These are phyloP conservation scores for Chaetoscypha palmicola DNA, from an alignment of 2,329 filamentous ascomycete species.

Conservation along the genomic window DNA sequence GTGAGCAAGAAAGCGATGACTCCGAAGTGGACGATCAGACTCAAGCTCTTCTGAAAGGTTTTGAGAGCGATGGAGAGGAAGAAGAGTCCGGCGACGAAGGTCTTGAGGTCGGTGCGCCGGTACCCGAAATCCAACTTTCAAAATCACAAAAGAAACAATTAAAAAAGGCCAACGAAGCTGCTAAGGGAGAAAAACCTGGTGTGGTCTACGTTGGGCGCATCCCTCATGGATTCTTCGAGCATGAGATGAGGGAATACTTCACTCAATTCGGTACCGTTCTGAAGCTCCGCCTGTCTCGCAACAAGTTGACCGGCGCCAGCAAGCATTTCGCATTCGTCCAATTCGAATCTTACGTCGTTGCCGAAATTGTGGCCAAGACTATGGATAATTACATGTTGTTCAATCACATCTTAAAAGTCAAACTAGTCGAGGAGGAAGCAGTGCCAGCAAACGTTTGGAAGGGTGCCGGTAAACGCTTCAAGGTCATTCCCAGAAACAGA, in stretches of 20 bases:
- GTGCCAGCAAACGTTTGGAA: conserved; percentile 80
- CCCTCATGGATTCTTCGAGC: conserved; percentile 94
- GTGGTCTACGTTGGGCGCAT: conserved; percentile 87
- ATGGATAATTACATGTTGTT: conserved; percentile 98
- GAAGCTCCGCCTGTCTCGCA: conserved; percentile 75
- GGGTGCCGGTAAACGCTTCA: conserved; percentile 84
- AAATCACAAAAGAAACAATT: conserved; percentile 44
- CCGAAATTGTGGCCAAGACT: conserved; percentile 84
- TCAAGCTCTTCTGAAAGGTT: conserved; percentile 45
- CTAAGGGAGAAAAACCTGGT: conserved; percentile 53
- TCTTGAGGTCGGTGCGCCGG: conserved; percentile 37
- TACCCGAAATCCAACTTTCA: conserved; percentile 36
- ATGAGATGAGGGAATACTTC: conserved; percentile 91
- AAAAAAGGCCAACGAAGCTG: conserved; percentile 36
- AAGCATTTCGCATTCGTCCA: conserved; percentile 96
- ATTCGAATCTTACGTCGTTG: conserved; percentile 70
- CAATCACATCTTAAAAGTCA: conserved; percentile 86
- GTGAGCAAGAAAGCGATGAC: conserved; percentile 23
- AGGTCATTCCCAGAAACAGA: conserved; percentile 79
- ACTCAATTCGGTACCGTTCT: conserved; percentile 82
- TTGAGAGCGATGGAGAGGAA: conserved; percentile 47
- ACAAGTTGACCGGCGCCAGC: conserved; percentile 81
- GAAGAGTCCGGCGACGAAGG: conserved; percentile 31
- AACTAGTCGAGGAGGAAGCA: conserved; percentile 66
- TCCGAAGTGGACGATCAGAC: conserved; percentile 43